Conservation (phyloP, 352 stramenopile genomes). For the Peronospora destructor region DNA sequence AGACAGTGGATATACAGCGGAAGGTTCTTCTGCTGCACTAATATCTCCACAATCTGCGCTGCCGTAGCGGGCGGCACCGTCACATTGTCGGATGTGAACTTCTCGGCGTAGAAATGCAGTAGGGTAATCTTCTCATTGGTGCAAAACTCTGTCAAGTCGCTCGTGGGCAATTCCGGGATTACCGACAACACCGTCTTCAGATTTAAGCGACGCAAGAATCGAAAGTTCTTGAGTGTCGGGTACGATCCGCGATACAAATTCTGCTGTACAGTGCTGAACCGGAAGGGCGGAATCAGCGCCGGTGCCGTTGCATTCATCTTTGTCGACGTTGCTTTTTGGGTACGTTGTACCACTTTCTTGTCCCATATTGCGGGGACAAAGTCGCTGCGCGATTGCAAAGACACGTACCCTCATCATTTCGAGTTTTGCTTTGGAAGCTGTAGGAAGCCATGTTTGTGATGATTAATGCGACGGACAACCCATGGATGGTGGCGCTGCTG, state of each 20-base stretch:
- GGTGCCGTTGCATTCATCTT: conserved; percentile 44
- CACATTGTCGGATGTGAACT: conserved; percentile 85
- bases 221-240: conserved; percentile 84
- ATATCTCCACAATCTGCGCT: conserved; percentile 71
- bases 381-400: conserved; percentile 2
- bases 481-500: conserved; percentile 70
- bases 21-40: conserved; percentile 70
- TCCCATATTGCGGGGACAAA: conserved; percentile 5
- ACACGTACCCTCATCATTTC: conserved; percentile 5
- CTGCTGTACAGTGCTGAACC: conserved; percentile 80
- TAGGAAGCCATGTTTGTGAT: conserved; percentile 60
- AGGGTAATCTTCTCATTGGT: conserved; percentile 56
- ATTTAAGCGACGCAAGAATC: conserved; percentile 62
- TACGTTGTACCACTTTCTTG: conserved; percentile 15
- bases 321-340: background rate
- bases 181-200: conserved; percentile 79
- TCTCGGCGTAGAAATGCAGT: conserved; percentile 79
- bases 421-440: conserved; percentile 1
- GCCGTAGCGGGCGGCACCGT: conserved; percentile 69
- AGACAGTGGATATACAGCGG: conserved; percentile 85
- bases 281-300: conserved; percentile 81
- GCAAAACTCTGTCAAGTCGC: conserved; percentile 72
- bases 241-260: conserved; percentile 74
- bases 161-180: conserved; percentile 72
- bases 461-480: conserved; percentile 71